Evolutionary conservation across 495 filamentous ascomycete species (phyloP).

Genomic region (Aspergillus bridgeri): DNA sequence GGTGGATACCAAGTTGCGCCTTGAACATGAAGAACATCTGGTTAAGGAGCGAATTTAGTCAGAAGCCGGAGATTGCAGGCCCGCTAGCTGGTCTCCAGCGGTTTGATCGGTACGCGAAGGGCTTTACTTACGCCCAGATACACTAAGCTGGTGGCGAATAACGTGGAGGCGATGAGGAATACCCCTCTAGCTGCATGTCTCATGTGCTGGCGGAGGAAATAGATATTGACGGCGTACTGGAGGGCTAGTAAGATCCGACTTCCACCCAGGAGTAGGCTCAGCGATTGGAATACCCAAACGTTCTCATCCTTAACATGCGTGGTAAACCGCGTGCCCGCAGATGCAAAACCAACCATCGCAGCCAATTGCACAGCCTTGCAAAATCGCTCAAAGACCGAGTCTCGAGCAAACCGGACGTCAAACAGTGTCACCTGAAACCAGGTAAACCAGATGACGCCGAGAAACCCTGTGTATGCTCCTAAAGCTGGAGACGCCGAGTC

Average conservation of each 20-base stretch:
- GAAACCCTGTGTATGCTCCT: constrained; percentile 58
- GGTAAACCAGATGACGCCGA: constrained; percentile 67
- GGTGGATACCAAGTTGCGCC: constrained; percentile 18
- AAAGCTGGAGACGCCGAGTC: constrained; percentile 25
- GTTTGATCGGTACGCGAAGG: constrained; percentile 7
- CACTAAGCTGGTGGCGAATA: constrained; percentile 40
- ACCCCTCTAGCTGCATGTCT: constrained; percentile 26
- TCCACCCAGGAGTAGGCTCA: constrained; percentile 55
- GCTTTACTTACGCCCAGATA: constrained; percentile 46
- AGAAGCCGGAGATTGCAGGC: constrained; percentile 6
- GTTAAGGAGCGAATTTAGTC: constrained; percentile 7
- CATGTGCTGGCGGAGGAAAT: constrained; percentile 41
- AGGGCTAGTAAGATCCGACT: constrained; percentile 54
- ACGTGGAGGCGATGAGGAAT: constrained; percentile 38
- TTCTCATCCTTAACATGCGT: constrained; percentile 42
- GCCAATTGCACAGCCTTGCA: constrained; percentile 63
- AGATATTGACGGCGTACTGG: constrained; percentile 54
- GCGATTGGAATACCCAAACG: constrained; percentile 41
- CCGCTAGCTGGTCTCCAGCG: background rate
- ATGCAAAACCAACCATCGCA: constrained; percentile 62
- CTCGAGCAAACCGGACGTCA: constrained; percentile 65
- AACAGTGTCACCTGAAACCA: constrained; percentile 67
- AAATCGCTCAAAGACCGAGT: constrained; percentile 62
- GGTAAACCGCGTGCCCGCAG: constrained; percentile 55
- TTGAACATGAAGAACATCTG: constrained; percentile 43